phyloP scores from a whole-genome alignment of 345 rosid genomes.

The Brassica carinata region DNA sequence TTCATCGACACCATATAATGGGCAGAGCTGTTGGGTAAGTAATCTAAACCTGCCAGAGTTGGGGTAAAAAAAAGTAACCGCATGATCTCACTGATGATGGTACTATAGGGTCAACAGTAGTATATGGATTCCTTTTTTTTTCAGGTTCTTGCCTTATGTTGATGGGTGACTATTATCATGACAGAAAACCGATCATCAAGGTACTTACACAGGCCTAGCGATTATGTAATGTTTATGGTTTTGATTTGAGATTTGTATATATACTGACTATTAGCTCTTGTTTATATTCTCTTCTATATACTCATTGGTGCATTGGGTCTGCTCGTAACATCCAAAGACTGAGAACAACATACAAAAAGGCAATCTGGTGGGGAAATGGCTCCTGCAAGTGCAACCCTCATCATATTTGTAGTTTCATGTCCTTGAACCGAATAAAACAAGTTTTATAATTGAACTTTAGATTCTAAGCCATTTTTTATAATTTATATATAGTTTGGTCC shows the following conservation, averaged over 20 bases:
- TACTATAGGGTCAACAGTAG: neutral
- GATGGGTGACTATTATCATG: slow-evolving; percentile 79
- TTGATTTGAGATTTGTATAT: neutral
- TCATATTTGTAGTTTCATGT: neutral
- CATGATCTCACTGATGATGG: slow-evolving; percentile 13
- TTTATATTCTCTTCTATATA: slow-evolving; percentile 36
- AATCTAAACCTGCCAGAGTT: neutral
- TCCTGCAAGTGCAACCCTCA: slow-evolving; percentile 16
- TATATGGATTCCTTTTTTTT: slow-evolving; percentile 10
- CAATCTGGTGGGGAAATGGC: slow-evolving; percentile 4
- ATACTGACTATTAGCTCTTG: neutral
- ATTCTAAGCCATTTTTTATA: slow-evolving; percentile 6
- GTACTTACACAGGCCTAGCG: slow-evolving; percentile 36
- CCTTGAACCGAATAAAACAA: neutral
- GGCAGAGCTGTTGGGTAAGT: slow-evolving; percentile 85
- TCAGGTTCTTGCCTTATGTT: slow-evolving; percentile 76
- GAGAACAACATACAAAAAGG: slow-evolving; percentile 10
- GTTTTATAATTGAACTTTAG: neutral
- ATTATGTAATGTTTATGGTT: neutral
- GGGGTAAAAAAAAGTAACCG: neutral
- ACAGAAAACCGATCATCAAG: slow-evolving; percentile 78
- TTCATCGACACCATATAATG: slow-evolving; percentile 64
- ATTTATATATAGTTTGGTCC: slow-evolving; percentile 6
- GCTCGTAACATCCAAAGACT: slow-evolving; percentile 73
- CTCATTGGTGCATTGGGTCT: slow-evolving; percentile 59